A percentile compares a stretch with the other conserved stretches of the same genome.
These are phyloP conservation scores for Musa schizocarpa DNA, from an alignment of 176 grass and related monocot genomes.

Conservation along the genomic window DNA sequence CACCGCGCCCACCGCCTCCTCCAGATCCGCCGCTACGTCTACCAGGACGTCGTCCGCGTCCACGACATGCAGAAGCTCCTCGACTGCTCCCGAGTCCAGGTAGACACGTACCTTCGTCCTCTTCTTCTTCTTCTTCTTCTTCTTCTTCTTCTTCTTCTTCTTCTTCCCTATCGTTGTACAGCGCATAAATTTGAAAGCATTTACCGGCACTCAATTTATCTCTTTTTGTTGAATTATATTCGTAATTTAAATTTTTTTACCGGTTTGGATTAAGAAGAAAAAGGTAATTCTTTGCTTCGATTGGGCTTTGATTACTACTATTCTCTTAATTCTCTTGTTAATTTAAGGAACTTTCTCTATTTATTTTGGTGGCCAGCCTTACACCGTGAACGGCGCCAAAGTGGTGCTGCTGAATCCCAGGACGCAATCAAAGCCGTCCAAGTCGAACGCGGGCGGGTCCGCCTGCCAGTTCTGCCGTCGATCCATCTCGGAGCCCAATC, in stretches of 20 bases:
- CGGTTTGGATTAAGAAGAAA: too few species aligned
- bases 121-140: too few species aligned
- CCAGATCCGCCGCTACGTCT: constrained; percentile 43
- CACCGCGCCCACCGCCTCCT: constrained; percentile 16
- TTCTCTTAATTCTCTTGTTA: too few species aligned
- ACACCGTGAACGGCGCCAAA: constrained; percentile 19
- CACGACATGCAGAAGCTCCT: not conserved
- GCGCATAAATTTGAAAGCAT: not conserved
- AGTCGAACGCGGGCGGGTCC: not conserved
- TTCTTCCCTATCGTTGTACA: too few species aligned
- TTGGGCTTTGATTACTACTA: too few species aligned
- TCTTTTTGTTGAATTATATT: not conserved
- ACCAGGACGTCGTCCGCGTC: constrained; percentile 32
- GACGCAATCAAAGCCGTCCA: constrained; percentile 9
- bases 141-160: too few species aligned
- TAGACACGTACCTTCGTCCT: not conserved
- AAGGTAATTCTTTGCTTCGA: too few species aligned
- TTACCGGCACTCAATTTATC: too few species aligned
- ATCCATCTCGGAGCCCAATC: not conserved
- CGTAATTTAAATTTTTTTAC: not conserved
- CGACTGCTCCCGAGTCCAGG: constrained; percentile 39
- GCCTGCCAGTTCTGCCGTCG: constrained; percentile 1
- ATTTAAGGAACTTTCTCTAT: too few species aligned
- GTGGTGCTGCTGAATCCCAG: constrained; percentile 20
- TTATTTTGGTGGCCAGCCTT: not conserved